Conservation (phyloP, 495 filamentous ascomycete species). For the Aspergillus taichungensis region DNA sequence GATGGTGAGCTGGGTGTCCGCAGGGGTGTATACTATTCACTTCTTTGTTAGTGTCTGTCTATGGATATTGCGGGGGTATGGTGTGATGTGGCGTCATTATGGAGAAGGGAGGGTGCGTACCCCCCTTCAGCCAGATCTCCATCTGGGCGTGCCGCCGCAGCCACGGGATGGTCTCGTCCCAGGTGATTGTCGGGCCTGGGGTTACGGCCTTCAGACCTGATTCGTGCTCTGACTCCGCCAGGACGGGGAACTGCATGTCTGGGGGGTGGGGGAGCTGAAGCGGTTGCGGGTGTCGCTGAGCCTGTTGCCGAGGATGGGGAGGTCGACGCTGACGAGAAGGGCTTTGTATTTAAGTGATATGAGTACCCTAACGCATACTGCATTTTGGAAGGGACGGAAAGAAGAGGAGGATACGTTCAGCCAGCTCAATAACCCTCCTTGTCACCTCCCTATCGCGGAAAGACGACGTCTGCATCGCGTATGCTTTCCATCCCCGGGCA, state of each 20-base stretch:
- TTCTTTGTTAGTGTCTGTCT: too few relatives aligned
- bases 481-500: slow-evolving; percentile 16
- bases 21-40: slow-evolving; percentile 41
- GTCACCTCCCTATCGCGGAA: slow-evolving; percentile 79
- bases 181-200: slow-evolving; percentile 60
- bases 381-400: slow-evolving; percentile 10
- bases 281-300: slow-evolving; percentile 32
- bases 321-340: slow-evolving; percentile 89
- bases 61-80: too few relatives aligned
- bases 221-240: slow-evolving; percentile 1
- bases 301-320: slow-evolving; percentile 66
- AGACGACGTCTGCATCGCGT: slow-evolving; percentile 68
- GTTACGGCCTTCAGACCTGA: slow-evolving; percentile 1
- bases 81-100: too few relatives aligned
- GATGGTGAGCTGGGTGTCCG: slow-evolving; percentile 45
- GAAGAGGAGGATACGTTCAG: slow-evolving; percentile 42
- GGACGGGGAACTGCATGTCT: slow-evolving; percentile 7
- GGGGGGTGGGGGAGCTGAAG: slow-evolving; percentile 25
- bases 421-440: slow-evolving; percentile 70
- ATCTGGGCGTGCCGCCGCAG: slow-evolving; percentile 45
- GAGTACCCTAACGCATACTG: background rate
- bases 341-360: too few relatives aligned
- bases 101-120: too few relatives aligned
- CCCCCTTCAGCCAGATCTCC: slow-evolving; percentile 48
- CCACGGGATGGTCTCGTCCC: slow-evolving; percentile 60